Conservation (phyloP, 306 rosid genomes). For the Cucurbita pepo region DNA sequence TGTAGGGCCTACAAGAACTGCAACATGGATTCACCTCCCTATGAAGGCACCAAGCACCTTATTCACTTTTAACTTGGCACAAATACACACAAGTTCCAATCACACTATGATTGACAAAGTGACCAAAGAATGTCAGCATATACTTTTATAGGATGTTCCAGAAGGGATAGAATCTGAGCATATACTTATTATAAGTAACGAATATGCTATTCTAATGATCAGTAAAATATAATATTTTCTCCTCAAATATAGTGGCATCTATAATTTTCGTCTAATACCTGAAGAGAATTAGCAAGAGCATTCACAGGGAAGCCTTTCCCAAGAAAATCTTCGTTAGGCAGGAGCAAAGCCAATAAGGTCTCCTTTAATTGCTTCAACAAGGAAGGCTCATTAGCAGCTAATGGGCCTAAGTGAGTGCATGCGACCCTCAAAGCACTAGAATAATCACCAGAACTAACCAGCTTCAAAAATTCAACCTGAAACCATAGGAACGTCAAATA, state of each 20-base stretch:
- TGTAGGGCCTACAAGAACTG: background rate
- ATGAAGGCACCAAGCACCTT: background rate
- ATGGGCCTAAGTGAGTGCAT: conserved; percentile 80
- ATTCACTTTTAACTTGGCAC: background rate
- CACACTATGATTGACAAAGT: background rate
- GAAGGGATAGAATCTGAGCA: background rate
- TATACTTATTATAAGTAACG: background rate
- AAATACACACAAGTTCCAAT: background rate
- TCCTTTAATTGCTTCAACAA: conserved; percentile 79
- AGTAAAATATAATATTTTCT: background rate
- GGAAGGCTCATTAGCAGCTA: conserved; percentile 69
- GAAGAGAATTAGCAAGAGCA: conserved; percentile 86
- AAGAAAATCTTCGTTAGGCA: conserved; percentile 59
- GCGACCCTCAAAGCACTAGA: conserved; percentile 78
- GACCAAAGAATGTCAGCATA: background rate
- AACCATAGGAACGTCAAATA: conserved; percentile 13
- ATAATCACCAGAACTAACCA: conserved; percentile 74
- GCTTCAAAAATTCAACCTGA: conserved; percentile 93
- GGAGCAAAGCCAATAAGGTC: conserved; percentile 75
- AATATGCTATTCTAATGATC: background rate
- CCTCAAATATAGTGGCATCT: background rate
- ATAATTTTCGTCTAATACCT: conserved; percentile 25
- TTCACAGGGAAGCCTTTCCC: conserved; percentile 75
- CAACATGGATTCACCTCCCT: background rate
- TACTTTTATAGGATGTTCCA: background rate